These are phyloP conservation scores for Aspergillus tanneri DNA, from an alignment of 2,329 filamentous ascomycete species.

Conservation along the genomic window DNA sequence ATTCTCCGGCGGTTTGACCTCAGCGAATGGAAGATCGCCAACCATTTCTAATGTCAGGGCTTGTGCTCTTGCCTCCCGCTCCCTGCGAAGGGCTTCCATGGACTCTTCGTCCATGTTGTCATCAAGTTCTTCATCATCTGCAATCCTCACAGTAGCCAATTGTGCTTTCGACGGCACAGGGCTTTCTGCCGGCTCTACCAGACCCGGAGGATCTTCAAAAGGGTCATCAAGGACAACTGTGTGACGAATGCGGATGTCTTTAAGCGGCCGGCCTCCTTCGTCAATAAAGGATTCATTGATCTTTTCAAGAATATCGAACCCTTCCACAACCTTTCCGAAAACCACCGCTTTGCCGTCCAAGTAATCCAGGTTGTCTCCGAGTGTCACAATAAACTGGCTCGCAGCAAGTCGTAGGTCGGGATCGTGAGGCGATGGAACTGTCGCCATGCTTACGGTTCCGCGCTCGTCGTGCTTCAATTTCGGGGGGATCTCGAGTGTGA, in stretches of 20 bases:
- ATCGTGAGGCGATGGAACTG: conserved; percentile 70
- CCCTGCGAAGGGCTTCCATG: conserved; percentile 74
- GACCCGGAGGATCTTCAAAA: conserved; percentile 74
- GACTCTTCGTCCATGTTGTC: conserved; percentile 78
- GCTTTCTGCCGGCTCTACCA: conserved; percentile 75
- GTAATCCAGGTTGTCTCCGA: conserved; percentile 85
- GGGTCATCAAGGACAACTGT: conserved; percentile 91
- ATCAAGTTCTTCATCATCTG: conserved; percentile 79
- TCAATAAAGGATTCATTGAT: conserved; percentile 90
- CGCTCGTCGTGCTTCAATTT: conserved; percentile 86
- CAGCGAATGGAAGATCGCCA: conserved; percentile 92
- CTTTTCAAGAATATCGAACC: conserved; percentile 89
- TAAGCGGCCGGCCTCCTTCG: conserved; percentile 78
- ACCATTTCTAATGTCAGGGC: conserved; percentile 96
- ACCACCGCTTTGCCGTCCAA: conserved; percentile 91
- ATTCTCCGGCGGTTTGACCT: conserved; percentile 96
- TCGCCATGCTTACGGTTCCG: conserved; percentile 98
- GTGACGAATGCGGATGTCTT: conserved; percentile 93
- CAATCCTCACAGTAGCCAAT: conserved; percentile 86
- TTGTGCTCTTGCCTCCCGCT: conserved; percentile 89
- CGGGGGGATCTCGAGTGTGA: conserved; percentile 77
- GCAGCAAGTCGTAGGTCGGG: conserved; percentile 79
- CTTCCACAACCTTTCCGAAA: conserved; percentile 93
- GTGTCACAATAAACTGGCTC: conserved; percentile 91
- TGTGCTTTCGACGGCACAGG: conserved; percentile 81